Percentiles rank a stretch among this genome's conserved stretches.
These are phyloP conservation scores for Rhizophora apiculata DNA, from an alignment of 345 rosid genomes.

Conservation along the genomic window DNA sequence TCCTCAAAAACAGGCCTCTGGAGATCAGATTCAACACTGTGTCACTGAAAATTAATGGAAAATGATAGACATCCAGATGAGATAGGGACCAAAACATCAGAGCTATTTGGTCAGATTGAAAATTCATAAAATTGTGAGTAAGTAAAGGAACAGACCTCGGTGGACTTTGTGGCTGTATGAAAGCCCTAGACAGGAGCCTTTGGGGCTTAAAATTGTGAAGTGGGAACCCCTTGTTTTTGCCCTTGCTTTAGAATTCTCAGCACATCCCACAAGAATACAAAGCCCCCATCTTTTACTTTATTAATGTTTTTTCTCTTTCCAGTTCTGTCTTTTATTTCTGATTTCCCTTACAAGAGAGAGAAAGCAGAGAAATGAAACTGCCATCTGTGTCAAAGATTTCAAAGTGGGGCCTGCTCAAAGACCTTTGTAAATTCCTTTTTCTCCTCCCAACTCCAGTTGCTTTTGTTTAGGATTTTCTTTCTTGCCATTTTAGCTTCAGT, in stretches of 20 bases:
- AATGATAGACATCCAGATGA: slow-evolving; percentile 2
- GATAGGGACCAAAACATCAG: not conserved
- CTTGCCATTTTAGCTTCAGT: too few species aligned
- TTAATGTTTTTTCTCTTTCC: not conserved
- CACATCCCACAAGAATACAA: slow-evolving; percentile 45
- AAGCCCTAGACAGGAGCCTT: slow-evolving; percentile 63
- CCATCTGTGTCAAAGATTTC: slow-evolving; percentile 63
- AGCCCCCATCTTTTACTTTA: slow-evolving; percentile 23
- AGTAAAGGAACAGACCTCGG: slow-evolving; percentile 38
- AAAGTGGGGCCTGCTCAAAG: slow-evolving; percentile 56
- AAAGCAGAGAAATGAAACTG: slow-evolving; percentile 46
- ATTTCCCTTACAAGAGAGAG: not conserved
- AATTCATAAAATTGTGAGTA: slow-evolving; percentile 8
- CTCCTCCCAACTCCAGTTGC: slow-evolving; percentile 3
- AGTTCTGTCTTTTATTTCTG: not conserved
- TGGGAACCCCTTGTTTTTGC: slow-evolving; percentile 56
- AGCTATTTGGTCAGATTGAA: not conserved
- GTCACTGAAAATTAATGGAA: not conserved
- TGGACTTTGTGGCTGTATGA: slow-evolving; percentile 33
- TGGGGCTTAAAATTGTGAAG: slow-evolving; percentile 65
- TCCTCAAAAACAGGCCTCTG: not conserved
- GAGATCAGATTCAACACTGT: not conserved
- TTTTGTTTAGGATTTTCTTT: not conserved
- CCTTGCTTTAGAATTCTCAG: slow-evolving; percentile 44
- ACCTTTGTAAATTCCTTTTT: slow-evolving; percentile 40